A percentile compares a stretch with the other conserved stretches of the same genome.
Evolutionary conservation across 2,329 filamentous ascomycete species (phyloP).

Genomic region (Delphinella strobiligena): DNA sequence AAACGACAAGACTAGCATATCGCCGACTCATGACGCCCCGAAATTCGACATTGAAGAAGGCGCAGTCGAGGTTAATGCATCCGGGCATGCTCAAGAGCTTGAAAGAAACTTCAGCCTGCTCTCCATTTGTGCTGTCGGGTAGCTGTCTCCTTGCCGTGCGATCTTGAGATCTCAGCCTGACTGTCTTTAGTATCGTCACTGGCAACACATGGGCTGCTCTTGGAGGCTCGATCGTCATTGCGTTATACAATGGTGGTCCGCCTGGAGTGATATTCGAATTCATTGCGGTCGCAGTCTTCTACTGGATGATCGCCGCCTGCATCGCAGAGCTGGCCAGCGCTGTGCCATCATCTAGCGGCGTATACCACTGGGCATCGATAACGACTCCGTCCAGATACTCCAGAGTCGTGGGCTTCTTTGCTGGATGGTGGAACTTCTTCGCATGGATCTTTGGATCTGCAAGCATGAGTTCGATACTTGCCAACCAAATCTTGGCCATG

Average conservation of each 20-base stretch:
- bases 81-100: conserved; percentile 40
- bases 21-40: too few relatives aligned
- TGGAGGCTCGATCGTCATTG: conserved; percentile 28
- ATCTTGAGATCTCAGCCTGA: too few relatives aligned
- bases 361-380: conserved; percentile 43
- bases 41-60: conserved; percentile 5
- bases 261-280: conserved; percentile 36
- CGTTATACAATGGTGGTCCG: conserved; percentile 35
- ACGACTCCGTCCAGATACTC: conserved; percentile 36
- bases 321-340: conserved; percentile 37
- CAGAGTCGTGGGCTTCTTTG: conserved; percentile 36
- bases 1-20: too few relatives aligned
- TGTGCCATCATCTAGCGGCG: conserved; percentile 24
- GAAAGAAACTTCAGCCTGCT: conserved; percentile 36
- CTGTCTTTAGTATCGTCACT: too few relatives aligned
- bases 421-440: conserved; percentile 39
- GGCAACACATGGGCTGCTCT: conserved; percentile 35
- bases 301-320: conserved; percentile 38
- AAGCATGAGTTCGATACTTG: conserved; percentile 30
- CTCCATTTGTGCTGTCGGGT: conserved; percentile 27
- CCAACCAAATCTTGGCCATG: conserved; percentile 38
- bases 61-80: conserved; percentile 29
- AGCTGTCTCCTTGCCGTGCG: too few relatives aligned
- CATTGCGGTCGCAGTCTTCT: conserved; percentile 38
- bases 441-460: conserved; percentile 38